Conservation (phyloP, 768 basidiomycete genomes). For the Macrolepiota albuminosa region DNA sequence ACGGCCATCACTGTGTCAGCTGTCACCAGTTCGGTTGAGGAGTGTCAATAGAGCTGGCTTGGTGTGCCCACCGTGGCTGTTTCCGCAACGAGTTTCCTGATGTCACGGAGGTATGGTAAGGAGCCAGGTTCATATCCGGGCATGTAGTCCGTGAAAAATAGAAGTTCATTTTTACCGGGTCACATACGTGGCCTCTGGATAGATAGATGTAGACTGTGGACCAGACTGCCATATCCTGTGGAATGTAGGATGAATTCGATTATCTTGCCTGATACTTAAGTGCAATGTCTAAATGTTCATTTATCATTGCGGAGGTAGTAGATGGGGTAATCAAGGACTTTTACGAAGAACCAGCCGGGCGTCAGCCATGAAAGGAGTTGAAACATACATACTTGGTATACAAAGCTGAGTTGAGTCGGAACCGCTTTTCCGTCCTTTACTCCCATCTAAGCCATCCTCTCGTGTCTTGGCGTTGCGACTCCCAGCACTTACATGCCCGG, state of each 20-base stretch:
- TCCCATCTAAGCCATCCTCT: conserved; percentile 14
- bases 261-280: background rate
- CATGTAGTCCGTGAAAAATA: conserved; percentile 14
- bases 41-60: background rate
- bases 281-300: background rate
- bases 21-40: background rate
- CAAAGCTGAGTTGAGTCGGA: conserved; percentile 29
- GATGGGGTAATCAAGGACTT: conserved; percentile 4
- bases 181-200: background rate
- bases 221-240: conserved; percentile 13
- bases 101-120: conserved; percentile 21
- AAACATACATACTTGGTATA: conserved; percentile 12
- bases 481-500: conserved; percentile 25
- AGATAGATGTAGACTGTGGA: conserved; percentile 13
- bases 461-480: conserved; percentile 1
- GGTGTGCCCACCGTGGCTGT: conserved; percentile 3
- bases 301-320: conserved; percentile 12
- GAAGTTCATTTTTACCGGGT: background rate
- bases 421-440: conserved; percentile 21
- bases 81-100: conserved; percentile 11
- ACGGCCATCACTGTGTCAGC: background rate
- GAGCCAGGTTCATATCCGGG: conserved; percentile 10
- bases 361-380: conserved; percentile 8
- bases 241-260: background rate
- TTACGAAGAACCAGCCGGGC: background rate